Percentiles rank a stretch among this genome's conserved stretches.
These are phyloP conservation scores for Scheffersomyces parashehatae DNA, from an alignment of 1,139 yeast species.

Conservation along the genomic window DNA sequence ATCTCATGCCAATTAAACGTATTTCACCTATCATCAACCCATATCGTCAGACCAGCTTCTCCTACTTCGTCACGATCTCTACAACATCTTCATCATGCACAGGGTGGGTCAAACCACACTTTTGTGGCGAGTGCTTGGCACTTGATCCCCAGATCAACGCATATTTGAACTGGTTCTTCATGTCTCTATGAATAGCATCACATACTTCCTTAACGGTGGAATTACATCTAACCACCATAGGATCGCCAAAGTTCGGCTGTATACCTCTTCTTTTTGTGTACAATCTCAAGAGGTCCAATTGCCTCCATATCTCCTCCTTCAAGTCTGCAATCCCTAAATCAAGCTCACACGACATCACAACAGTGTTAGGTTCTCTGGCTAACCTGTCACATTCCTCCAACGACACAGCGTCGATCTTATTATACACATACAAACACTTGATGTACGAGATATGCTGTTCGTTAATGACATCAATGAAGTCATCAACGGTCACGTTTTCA, in stretches of 20 bases:
- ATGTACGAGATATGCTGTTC: constrained; percentile 85
- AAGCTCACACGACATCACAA: constrained; percentile 89
- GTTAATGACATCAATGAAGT: constrained; percentile 88
- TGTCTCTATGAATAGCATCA: constrained; percentile 89
- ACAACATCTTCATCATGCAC: constrained; percentile 95
- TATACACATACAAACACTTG: constrained; percentile 90
- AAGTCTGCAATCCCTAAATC: constrained; percentile 85
- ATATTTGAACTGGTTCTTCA: constrained; percentile 87
- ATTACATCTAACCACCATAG: constrained; percentile 82
- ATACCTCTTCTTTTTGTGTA: constrained; percentile 85
- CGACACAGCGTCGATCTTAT: constrained; percentile 93
- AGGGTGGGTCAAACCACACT: constrained; percentile 83
- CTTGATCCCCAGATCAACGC: constrained; percentile 97
- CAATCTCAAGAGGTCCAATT: constrained; percentile 73
- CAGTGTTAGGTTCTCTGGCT: constrained; percentile 89
- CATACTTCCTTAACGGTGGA: constrained; percentile 86
- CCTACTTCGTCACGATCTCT: constrained; percentile 76
- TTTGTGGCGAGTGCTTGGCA: constrained; percentile 94
- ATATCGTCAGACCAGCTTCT: too few relatives aligned
- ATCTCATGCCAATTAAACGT: too few relatives aligned
- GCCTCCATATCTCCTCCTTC: constrained; percentile 91
- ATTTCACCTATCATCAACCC: too few relatives aligned
- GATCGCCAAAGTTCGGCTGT: constrained; percentile 79
- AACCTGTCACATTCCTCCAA: constrained; percentile 90
- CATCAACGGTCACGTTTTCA: constrained; percentile 88